Conservation (phyloP, 2,329 filamentous ascomycete species). For the Drechmeria coniospora region DNA sequence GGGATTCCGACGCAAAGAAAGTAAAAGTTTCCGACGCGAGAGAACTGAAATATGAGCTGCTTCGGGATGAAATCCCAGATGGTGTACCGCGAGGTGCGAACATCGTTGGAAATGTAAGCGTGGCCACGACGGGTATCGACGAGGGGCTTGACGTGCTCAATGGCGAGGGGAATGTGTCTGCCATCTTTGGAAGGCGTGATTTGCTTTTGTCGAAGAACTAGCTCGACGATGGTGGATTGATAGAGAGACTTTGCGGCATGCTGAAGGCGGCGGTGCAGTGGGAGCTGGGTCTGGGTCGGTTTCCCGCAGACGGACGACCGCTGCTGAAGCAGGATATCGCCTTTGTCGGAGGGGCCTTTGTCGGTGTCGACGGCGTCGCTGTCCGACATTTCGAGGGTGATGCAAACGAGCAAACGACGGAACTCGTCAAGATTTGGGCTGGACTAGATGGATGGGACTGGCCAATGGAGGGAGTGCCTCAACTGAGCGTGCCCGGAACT, state of each 20-base stretch:
- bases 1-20: constrained; percentile 73
- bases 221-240: constrained; percentile 25
- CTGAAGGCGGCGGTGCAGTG: constrained; percentile 7
- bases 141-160: constrained; percentile 23
- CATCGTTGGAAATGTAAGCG: constrained; percentile 42
- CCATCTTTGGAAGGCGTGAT: constrained; percentile 61
- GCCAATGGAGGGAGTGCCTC: background rate
- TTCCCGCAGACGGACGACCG: constrained; percentile 2
- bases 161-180: constrained; percentile 27
- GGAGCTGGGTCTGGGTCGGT: constrained; percentile 1
- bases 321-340: background rate
- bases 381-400: constrained; percentile 1
- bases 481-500: background rate
- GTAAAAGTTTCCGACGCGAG: constrained; percentile 74
- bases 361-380: background rate
- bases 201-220: constrained; percentile 48
- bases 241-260: constrained; percentile 13
- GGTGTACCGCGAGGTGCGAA: constrained; percentile 72
- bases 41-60: constrained; percentile 74
- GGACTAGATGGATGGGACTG: background rate
- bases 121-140: constrained; percentile 34
- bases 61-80: constrained; percentile 74
- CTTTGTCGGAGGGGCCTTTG: background rate
- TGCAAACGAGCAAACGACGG: background rate
- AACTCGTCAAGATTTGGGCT: too few relatives aligned